phyloP scores from a whole-genome alignment of 1,139 yeast genomes.

The Taphrina pruni region DNA sequence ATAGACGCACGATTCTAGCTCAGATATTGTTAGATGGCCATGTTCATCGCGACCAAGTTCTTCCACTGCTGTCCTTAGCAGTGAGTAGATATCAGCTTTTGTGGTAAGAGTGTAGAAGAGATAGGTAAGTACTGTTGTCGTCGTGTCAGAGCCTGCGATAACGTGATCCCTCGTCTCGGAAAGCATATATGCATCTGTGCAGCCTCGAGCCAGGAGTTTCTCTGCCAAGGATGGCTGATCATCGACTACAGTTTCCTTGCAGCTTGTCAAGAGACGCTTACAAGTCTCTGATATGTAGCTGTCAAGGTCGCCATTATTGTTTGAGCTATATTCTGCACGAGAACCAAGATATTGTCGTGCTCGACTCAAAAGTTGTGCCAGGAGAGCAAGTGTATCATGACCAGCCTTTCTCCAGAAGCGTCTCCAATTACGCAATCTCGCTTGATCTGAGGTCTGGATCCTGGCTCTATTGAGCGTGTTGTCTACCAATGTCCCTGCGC shows the following conservation, averaged over 20 bases:
- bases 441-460: neutral
- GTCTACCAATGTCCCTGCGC: slow-evolving; percentile 52
- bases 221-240: neutral
- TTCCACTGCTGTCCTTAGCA: slow-evolving; percentile 57
- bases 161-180: slow-evolving; percentile 59
- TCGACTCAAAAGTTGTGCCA: neutral
- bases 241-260: neutral
- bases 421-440: neutral
- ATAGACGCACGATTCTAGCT: slow-evolving; percentile 61
- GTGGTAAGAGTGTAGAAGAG: slow-evolving; percentile 66
- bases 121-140: slow-evolving; percentile 70
- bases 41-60: slow-evolving; percentile 48
- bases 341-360: neutral
- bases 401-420: slow-evolving; percentile 12
- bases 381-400: neutral
- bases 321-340: neutral
- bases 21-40: slow-evolving; percentile 24
- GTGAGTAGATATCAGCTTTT: slow-evolving; percentile 57
- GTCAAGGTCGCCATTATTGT: neutral
- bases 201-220: neutral
- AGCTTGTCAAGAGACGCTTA: neutral
- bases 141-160: slow-evolving; percentile 79
- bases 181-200: neutral
- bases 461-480: neutral
- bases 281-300: neutral